Base-by-base conservation (phyloP, 768 basidiomycete genomes). In the Suillus placidus region DNA sequence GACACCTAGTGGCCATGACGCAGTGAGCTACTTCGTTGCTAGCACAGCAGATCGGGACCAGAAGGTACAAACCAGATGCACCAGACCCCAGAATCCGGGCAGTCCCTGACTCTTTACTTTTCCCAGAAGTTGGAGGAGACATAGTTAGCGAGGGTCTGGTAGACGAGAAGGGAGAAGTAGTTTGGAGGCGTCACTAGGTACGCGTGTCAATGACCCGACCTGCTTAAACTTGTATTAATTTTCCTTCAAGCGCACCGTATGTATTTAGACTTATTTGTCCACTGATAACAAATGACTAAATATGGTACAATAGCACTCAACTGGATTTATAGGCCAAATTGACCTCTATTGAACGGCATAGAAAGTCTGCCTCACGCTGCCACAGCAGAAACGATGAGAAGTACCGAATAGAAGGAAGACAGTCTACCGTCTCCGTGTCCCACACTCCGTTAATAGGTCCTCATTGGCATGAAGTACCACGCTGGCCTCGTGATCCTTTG, bases 51-150 rank as follows among this genome's bases (percentile, higher is more conserved):
- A 60, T 35, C 35, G 30, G 10, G 23, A 12, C 30, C 16, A 16
- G 26, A 26, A 37, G 16, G 40, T n/a, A 66, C 65, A 61, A 52
- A 95, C 97, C 97, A 70, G 95, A 95, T 64, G 94, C 82, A 67
- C 97, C 97, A 43, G 94, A 95, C 57, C 97, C 97, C 60, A 97
- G 84, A 65, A 99, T 81, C 61, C 97, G 87, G 63, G 97, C 97
- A 30, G 91, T 84, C 20, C 90, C 95, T 62, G 96, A 97, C 72
- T 98, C 96, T 75, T 86, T 92, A 64, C 83, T 79, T 67, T 83
- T 82, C 52, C 74, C 80, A 52, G 80, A 76, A 52, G 78, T 64
- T 35, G 81, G 73, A 56, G 85, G 85, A 45, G 85, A 84, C 86
- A 87, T 87, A 43, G 23, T 56, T 47, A 30, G 40, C 2, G 16